A percentile compares a stretch with the other conserved stretches of the same genome.
phyloP scores from a whole-genome alignment of 2,329 filamentous ascomycete genomes.

The Arthrinium puccinioides region DNA sequence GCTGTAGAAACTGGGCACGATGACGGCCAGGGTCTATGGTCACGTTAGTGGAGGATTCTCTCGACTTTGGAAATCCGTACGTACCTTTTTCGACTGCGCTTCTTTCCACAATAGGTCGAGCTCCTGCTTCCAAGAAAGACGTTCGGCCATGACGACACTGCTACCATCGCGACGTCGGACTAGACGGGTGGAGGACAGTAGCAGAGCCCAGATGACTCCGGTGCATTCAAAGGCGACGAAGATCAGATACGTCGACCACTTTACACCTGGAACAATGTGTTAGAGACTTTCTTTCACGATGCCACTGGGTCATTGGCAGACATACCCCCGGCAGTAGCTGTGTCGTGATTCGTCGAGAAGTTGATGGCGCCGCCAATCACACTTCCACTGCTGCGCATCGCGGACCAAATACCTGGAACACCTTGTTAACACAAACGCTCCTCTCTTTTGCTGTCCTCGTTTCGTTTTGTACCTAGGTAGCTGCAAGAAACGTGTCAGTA shows the following conservation, averaged over 20 bases:
- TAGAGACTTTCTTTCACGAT: background rate
- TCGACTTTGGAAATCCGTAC: background rate
- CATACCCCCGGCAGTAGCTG: constrained; percentile 12
- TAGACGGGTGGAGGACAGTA: constrained; percentile 16
- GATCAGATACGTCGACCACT: constrained; percentile 21
- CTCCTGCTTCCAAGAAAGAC: constrained; percentile 12
- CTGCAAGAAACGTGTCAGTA: background rate
- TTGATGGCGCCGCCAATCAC: constrained; percentile 26
- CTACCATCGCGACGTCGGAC: constrained; percentile 17
- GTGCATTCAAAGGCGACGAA: constrained; percentile 23
- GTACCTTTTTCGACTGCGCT: constrained; percentile 17
- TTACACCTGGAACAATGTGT: constrained; percentile 6
- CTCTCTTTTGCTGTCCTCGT: background rate
- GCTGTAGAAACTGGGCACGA: constrained; percentile 27
- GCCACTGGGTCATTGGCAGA: background rate
- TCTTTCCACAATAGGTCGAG: constrained; percentile 14
- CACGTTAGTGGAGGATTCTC: background rate
- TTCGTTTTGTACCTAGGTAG: background rate
- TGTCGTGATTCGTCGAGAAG: constrained; percentile 18
- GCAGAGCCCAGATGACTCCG: constrained; percentile 21
- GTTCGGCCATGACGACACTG: constrained; percentile 12
- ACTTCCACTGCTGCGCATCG: constrained; percentile 24
- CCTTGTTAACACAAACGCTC: background rate
- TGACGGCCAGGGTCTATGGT: constrained; percentile 23
- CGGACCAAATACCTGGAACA: constrained; percentile 19